Percentiles rank a stretch among this genome's conserved stretches.
phyloP scores from a whole-genome alignment of 2,329 filamentous ascomycete species.

The Zasmidium citrigriseum region DNA sequence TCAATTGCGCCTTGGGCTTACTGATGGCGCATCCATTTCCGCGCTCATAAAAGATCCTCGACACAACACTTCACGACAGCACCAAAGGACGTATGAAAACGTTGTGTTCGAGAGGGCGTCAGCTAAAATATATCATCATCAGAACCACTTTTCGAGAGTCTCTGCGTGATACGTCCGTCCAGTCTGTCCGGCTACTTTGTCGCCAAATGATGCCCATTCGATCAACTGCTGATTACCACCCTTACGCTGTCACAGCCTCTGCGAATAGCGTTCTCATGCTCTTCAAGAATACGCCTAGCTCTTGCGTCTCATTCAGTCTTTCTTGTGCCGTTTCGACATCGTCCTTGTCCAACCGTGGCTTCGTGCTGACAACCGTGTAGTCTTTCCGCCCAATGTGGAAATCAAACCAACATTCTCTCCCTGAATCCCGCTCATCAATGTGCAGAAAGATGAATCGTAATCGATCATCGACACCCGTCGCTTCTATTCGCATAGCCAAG shows the following conservation, averaged over 20 bases:
- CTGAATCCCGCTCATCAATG: constrained; percentile 83
- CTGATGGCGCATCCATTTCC: no score
- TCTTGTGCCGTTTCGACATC: constrained; percentile 77
- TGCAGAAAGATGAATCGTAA: constrained; percentile 90
- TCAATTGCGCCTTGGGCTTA: no score
- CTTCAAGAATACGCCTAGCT: constrained; percentile 72
- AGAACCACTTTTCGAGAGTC: no score
- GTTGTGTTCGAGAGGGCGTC: no score
- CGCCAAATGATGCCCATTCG: no score
- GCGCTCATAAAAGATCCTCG: no score
- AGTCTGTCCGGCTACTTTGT: no score
- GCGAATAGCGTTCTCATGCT: constrained; percentile 79
- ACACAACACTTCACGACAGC: no score
- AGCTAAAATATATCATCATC: no score
- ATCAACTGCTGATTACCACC: no score
- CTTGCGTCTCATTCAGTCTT: constrained; percentile 76
- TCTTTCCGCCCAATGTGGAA: constrained; percentile 77
- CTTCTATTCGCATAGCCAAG: constrained; percentile 85
- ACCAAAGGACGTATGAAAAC: no score
- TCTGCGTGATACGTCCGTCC: no score
- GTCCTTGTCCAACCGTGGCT: constrained; percentile 79
- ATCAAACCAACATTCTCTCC: constrained; percentile 91
- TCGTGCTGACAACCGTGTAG: constrained; percentile 79
- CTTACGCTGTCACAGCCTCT: constrained; percentile 44
- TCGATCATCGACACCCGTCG: constrained; percentile 69